phyloP scores from a whole-genome alignment of 140 eudicot genomes.

The Stevia rebaudiana region DNA sequence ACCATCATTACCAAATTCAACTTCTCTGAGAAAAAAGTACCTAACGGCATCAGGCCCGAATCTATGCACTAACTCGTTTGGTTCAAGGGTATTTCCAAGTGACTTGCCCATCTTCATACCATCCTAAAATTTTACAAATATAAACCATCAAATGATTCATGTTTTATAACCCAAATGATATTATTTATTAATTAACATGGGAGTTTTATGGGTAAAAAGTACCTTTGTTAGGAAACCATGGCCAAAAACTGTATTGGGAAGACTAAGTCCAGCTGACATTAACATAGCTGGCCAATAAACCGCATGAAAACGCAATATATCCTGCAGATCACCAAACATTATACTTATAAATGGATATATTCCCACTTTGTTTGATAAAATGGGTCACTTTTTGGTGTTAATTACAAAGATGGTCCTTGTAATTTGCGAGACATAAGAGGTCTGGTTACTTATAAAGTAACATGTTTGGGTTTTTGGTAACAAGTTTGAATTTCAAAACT shows the following conservation, averaged over 20 bases:
- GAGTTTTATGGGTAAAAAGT: slow-evolving; percentile 11
- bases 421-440: no score
- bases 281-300: slow-evolving; percentile 99
- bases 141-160: slow-evolving; percentile 39
- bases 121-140: slow-evolving; percentile 70
- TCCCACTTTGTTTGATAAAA: background rate
- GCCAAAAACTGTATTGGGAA: slow-evolving; percentile 87
- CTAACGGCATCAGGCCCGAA: slow-evolving; percentile 91
- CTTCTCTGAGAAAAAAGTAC: slow-evolving; percentile 91
- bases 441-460: no score
- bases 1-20: slow-evolving; percentile 93
- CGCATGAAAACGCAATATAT: slow-evolving; percentile 96
- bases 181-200: background rate
- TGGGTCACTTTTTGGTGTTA: no score
- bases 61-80: slow-evolving; percentile 69
- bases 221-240: slow-evolving; percentile 99
- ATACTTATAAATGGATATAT: background rate
- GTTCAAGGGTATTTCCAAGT: slow-evolving; percentile 92
- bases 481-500: no score
- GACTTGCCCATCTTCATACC: slow-evolving; percentile 99
- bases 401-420: no score
- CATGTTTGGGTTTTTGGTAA: no score
- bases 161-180: background rate
- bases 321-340: slow-evolving; percentile 48
- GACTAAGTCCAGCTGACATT: slow-evolving; percentile 86